Conservation (phyloP, 306 rosid species). For the Quercus engelmannii region DNA sequence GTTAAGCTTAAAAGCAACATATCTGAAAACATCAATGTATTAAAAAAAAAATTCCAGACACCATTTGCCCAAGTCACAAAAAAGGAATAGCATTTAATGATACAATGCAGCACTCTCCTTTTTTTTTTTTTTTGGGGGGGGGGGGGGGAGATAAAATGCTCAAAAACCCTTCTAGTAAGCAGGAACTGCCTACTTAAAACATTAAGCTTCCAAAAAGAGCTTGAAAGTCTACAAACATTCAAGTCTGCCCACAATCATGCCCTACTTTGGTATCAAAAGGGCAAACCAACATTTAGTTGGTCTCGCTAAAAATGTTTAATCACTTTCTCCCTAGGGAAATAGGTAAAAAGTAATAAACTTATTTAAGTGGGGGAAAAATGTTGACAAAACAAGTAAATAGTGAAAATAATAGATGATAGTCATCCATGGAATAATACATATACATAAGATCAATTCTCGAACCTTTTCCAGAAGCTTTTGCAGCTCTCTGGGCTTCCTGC, state of each 20-base stretch:
- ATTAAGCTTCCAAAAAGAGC: not conserved
- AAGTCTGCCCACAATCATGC: not conserved
- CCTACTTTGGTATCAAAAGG: not conserved
- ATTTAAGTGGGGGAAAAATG: not conserved
- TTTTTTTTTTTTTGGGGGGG: no score
- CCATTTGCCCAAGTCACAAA: not conserved
- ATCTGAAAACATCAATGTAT: not conserved
- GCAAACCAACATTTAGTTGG: not conserved
- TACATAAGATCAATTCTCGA: not conserved
- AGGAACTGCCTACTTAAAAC: not conserved
- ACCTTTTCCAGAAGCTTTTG: slow-evolving; percentile 76
- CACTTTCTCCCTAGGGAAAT: not conserved
- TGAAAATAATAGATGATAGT: not conserved
- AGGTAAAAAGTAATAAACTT: not conserved
- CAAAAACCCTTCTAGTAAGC: not conserved
- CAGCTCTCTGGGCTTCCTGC: slow-evolving; percentile 92
- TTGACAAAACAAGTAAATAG: not conserved
- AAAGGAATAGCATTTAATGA: not conserved
- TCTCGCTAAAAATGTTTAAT: not conserved
- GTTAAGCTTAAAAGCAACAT: not conserved
- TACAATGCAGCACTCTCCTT: not conserved
- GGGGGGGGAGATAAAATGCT: not conserved
- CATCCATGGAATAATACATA: not conserved
- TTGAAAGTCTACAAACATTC: not conserved
- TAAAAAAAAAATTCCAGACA: not conserved